Evolutionary conservation across 2,329 filamentous ascomycete species (phyloP).

Genomic region (Trichoderma oligosporum): DNA sequence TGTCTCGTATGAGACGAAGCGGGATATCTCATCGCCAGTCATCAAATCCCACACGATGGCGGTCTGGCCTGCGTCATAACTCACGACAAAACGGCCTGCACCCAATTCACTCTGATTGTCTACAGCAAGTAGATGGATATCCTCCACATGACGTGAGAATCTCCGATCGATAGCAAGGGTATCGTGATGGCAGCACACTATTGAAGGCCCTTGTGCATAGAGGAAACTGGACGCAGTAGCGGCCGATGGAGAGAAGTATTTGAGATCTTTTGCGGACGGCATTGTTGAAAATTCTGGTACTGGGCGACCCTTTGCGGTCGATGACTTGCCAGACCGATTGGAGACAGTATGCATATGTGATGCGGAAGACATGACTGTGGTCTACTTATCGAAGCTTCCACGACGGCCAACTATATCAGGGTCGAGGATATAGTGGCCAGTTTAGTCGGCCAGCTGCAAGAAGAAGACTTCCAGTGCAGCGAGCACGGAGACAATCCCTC

Average conservation of each 20-base stretch:
- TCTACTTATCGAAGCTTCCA: constrained; percentile 30
- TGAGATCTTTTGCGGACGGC: constrained; percentile 46
- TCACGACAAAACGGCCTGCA: constrained; percentile 80
- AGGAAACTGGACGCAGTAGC: constrained; percentile 89
- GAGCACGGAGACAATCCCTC: constrained; percentile 15
- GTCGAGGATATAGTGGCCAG: constrained; percentile 4
- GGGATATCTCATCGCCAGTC: constrained; percentile 82
- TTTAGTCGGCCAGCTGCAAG: constrained; percentile 5
- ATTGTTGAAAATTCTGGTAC: constrained; percentile 51
- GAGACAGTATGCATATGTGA: constrained; percentile 58
- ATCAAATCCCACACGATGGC: constrained; percentile 96
- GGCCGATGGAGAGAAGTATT: constrained; percentile 78
- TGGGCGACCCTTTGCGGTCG: constrained; percentile 41
- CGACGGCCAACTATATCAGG: not conserved
- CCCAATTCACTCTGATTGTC: constrained; percentile 89
- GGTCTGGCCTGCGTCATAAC: constrained; percentile 85
- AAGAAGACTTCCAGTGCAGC: not conserved
- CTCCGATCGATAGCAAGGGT: constrained; percentile 82
- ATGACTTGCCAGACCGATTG: constrained; percentile 54
- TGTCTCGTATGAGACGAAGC: constrained; percentile 89
- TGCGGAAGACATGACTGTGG: constrained; percentile 48
- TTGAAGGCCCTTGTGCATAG: constrained; percentile 75
- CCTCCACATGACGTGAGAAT: constrained; percentile 78
- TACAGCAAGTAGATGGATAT: constrained; percentile 78
- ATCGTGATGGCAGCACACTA: constrained; percentile 89